phyloP scores from a whole-genome alignment of 768 basidiomycete species.

The Fibroporia radiculosa region DNA sequence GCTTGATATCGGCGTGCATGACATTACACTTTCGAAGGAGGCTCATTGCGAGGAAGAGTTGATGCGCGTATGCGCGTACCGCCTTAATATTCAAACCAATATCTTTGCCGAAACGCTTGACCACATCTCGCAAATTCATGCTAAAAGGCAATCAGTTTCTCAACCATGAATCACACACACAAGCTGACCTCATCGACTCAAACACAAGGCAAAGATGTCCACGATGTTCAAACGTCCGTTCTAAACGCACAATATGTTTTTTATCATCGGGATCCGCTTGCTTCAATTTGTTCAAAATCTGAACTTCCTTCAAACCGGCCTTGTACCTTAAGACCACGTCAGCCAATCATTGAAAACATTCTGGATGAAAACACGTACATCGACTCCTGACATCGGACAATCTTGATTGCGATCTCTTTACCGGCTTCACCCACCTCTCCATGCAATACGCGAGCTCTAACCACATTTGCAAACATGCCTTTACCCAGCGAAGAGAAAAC shows the following conservation, averaged over 20 bases:
- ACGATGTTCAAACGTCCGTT: slow-evolving; percentile 93
- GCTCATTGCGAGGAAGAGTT: slow-evolving; percentile 84
- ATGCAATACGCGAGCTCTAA: slow-evolving; percentile 76
- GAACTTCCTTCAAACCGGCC: slow-evolving; percentile 86
- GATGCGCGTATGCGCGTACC: slow-evolving; percentile 98
- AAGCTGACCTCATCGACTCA: slow-evolving; percentile 76
- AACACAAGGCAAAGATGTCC: slow-evolving; percentile 96
- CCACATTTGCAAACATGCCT: slow-evolving; percentile 98
- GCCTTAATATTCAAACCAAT: slow-evolving; percentile 94
- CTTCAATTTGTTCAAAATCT: slow-evolving; percentile 79
- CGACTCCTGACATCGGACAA: slow-evolving; percentile 90
- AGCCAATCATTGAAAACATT: background rate
- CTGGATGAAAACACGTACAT: slow-evolving; percentile 52
- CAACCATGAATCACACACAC: background rate
- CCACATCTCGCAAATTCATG: slow-evolving; percentile 97
- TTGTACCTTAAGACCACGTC: slow-evolving; percentile 60
- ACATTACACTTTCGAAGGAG: slow-evolving; percentile 84
- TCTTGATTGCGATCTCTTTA: slow-evolving; percentile 94
- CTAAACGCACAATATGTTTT: slow-evolving; percentile 90
- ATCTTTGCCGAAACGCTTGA: slow-evolving; percentile 97
- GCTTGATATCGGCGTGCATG: slow-evolving; percentile 99
- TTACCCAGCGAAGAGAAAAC: slow-evolving; percentile 94
- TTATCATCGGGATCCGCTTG: slow-evolving; percentile 95
- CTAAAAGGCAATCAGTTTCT: slow-evolving; percentile 29
- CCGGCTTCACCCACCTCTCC: slow-evolving; percentile 46